phyloP scores from a whole-genome alignment of 768 basidiomycete species.

The Pulveroboletus sp. region DNA sequence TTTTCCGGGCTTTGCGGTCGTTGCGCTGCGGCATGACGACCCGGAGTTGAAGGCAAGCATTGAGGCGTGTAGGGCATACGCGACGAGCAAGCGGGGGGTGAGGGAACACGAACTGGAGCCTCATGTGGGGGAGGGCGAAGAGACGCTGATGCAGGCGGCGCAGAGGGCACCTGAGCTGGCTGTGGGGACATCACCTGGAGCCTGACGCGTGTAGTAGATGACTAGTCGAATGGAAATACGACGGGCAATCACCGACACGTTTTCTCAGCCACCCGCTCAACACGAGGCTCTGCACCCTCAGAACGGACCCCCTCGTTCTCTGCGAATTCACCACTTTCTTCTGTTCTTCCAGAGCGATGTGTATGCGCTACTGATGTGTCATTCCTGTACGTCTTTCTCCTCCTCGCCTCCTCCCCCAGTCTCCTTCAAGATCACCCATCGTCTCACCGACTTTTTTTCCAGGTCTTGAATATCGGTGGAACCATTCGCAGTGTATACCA shows the following conservation, averaged over 20 bases:
- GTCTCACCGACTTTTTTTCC: constrained; percentile 4
- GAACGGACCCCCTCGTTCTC: constrained; percentile 8
- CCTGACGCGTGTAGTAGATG: background rate
- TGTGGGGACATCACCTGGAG: background rate
- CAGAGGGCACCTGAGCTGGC: background rate
- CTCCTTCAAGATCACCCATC: background rate
- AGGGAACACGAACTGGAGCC: constrained; percentile 60
- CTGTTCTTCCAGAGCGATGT: constrained; percentile 19
- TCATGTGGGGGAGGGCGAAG: constrained; percentile 49
- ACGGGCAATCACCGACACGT: constrained; percentile 31
- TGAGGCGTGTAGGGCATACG: constrained; percentile 66
- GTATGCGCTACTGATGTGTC: constrained; percentile 21
- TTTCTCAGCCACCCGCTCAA: constrained; percentile 33
- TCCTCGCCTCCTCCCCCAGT: no score
- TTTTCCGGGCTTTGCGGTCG: constrained; percentile 58
- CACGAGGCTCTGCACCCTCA: constrained; percentile 30
- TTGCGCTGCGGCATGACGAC: constrained; percentile 53
- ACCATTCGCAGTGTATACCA: constrained; percentile 26
- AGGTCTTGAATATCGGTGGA: constrained; percentile 33
- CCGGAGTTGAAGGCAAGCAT: constrained; percentile 51
- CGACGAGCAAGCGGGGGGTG: constrained; percentile 54
- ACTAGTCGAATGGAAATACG: constrained; percentile 17
- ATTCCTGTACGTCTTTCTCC: constrained; percentile 17
- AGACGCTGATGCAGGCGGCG: constrained; percentile 39
- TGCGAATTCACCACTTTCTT: constrained; percentile 5